Percentiles rank a stretch among this genome's conserved stretches.
Evolutionary conservation across 2,329 filamentous ascomycete genomes (phyloP).

Genomic region (Hypoxylon sp.): DNA sequence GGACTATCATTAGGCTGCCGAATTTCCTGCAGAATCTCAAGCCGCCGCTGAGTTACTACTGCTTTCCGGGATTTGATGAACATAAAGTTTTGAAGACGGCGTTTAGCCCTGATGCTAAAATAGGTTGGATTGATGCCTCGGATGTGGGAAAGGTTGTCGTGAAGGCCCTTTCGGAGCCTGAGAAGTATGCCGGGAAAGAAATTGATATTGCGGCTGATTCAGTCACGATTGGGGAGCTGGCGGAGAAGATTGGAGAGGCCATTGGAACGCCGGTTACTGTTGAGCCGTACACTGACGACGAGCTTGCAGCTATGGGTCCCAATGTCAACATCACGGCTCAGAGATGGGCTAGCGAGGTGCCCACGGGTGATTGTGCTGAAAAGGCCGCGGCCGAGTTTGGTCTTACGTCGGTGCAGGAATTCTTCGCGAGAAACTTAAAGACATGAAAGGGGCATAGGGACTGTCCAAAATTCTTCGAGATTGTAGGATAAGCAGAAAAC

Average conservation of each 20-base stretch:
- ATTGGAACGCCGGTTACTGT: constrained; percentile 1
- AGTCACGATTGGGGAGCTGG: constrained; percentile 6
- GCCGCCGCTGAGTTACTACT: neutral
- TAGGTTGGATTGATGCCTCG: constrained; percentile 7
- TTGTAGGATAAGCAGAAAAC: neutral
- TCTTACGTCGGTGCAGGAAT: neutral
- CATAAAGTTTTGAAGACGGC: constrained; percentile 1
- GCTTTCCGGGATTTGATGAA: constrained; percentile 8
- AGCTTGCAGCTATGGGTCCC: neutral
- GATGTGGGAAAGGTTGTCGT: constrained; percentile 6
- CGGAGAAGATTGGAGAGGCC: neutral
- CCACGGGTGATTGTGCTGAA: constrained; percentile 1
- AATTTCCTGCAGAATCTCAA: constrained; percentile 1
- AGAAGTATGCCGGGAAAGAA: neutral
- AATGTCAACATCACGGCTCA: neutral
- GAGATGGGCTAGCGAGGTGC: constrained; percentile 7
- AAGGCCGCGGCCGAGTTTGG: constrained; percentile 2
- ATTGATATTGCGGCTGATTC: constrained; percentile 8
- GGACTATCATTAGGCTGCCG: constrained; percentile 10
- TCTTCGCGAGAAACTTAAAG: neutral
- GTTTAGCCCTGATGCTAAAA: neutral
- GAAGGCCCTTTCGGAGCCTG: constrained; percentile 1
- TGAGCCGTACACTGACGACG: neutral
- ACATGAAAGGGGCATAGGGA: neutral
- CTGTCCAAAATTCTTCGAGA: neutral